A percentile compares a stretch with the other conserved stretches of the same genome.
phyloP scores from a whole-genome alignment of 1,284 basidiomycete genomes.

The Rhodotorula sp. region DNA sequence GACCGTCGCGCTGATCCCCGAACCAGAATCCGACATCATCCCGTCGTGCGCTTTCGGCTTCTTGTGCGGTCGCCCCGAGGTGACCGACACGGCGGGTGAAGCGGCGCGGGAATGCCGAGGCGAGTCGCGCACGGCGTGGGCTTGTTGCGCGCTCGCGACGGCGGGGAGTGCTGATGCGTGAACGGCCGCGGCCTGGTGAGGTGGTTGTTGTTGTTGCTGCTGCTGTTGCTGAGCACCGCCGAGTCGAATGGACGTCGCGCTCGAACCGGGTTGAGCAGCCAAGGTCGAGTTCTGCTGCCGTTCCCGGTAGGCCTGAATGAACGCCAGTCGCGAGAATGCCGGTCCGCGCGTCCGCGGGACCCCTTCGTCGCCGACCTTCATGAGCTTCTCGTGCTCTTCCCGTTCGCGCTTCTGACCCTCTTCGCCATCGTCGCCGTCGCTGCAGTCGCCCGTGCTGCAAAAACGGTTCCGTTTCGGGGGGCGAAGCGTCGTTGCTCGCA shows the following conservation, averaged over 20 bases:
- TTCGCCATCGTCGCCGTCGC: slow-evolving; percentile 25
- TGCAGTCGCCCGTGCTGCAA: slow-evolving; percentile 26
- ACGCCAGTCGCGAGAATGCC: slow-evolving; percentile 44
- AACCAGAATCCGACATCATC: slow-evolving; percentile 19
- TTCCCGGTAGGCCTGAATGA: slow-evolving; percentile 44
- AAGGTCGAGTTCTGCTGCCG: slow-evolving; percentile 33
- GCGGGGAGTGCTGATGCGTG: neutral
- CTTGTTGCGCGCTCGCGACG: neutral
- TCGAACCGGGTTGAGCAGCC: slow-evolving; percentile 24
- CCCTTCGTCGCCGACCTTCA: slow-evolving; percentile 40
- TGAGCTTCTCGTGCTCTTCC: slow-evolving; percentile 37
- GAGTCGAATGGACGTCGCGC: slow-evolving; percentile 31
- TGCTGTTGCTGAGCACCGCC: slow-evolving; percentile 6
- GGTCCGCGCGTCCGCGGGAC: slow-evolving; percentile 34
- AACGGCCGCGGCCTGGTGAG: neutral
- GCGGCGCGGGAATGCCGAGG: slow-evolving; percentile 6
- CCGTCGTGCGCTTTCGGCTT: slow-evolving; percentile 7
- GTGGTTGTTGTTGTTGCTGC: neutral
- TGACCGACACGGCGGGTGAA: slow-evolving; percentile 21
- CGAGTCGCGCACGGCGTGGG: neutral
- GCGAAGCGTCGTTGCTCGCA: slow-evolving; percentile 40
- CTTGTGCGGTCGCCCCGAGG: slow-evolving; percentile 17
- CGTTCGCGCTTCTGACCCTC: slow-evolving; percentile 27
- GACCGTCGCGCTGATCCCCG: slow-evolving; percentile 14
- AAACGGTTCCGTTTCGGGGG: slow-evolving; percentile 40